Conservation (phyloP, 2,329 filamentous ascomycete species). For the Alternaria infectoria region DNA sequence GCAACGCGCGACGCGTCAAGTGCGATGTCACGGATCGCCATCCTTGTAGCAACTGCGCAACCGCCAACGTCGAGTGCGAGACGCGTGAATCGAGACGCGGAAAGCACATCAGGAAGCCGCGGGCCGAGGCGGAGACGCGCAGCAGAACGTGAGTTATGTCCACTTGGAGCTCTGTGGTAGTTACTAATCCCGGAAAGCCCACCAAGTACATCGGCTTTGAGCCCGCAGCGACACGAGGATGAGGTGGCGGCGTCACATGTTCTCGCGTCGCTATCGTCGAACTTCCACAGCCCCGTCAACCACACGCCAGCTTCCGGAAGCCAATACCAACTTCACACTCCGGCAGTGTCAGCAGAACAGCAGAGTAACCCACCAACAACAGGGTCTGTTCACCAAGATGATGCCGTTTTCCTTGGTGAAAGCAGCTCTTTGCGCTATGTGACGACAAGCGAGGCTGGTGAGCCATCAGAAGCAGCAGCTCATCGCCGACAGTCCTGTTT, state of each 20-base stretch:
- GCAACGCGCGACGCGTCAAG: constrained; percentile 54
- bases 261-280: constrained; percentile 35
- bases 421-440: constrained; percentile 59
- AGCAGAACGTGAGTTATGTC: constrained; percentile 20
- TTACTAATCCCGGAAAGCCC: neutral
- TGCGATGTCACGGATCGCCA: constrained; percentile 55
- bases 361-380: constrained; percentile 16
- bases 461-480: constrained; percentile 40
- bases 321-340: constrained; percentile 22
- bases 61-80: constrained; percentile 49
- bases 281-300: constrained; percentile 31
- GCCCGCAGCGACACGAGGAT: constrained; percentile 33
- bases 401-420: constrained; percentile 53
- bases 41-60: constrained; percentile 53
- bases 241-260: constrained; percentile 39
- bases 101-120: constrained; percentile 45
- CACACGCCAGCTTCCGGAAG: constrained; percentile 10
- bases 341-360: constrained; percentile 14
- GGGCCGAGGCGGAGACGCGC: constrained; percentile 24
- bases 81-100: constrained; percentile 52
- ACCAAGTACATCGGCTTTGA: constrained; percentile 5
- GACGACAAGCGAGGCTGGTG: constrained; percentile 30
- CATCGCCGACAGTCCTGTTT: constrained; percentile 20
- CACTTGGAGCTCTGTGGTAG: no score
- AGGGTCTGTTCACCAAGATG: constrained; percentile 31